These are phyloP conservation scores for Thelonectria discophora DNA, from an alignment of 2,329 filamentous ascomycete genomes.

Conservation along the genomic window DNA sequence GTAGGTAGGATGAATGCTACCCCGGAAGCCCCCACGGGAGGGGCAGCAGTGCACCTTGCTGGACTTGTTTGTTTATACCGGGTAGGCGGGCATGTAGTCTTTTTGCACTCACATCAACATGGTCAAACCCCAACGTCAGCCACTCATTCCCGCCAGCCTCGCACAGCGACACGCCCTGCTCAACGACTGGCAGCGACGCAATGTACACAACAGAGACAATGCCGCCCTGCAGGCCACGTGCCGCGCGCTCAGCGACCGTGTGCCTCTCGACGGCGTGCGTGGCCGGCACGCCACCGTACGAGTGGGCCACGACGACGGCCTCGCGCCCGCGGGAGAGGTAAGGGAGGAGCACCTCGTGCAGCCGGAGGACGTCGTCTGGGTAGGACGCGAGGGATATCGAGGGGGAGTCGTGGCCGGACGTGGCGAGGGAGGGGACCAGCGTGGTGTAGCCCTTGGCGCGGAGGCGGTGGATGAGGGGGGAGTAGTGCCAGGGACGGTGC, in stretches of 20 bases:
- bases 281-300: slow-evolving; percentile 30
- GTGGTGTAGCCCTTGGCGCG: slow-evolving; percentile 16
- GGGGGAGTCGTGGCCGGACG: slow-evolving; percentile 30
- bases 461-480: slow-evolving; percentile 19
- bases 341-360: slow-evolving; percentile 3
- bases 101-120: slow-evolving; percentile 17
- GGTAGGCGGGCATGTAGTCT: too few species aligned
- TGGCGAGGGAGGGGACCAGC: slow-evolving; percentile 18
- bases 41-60: too few species aligned
- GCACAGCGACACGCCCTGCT: slow-evolving; percentile 27
- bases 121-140: slow-evolving; percentile 2
- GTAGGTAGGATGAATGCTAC: too few species aligned
- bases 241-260: slow-evolving; percentile 11
- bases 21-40: too few species aligned
- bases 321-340: slow-evolving; percentile 20
- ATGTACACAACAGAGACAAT: slow-evolving; percentile 22
- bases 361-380: slow-evolving; percentile 24
- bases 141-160: slow-evolving; percentile 14
- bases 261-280: slow-evolving; percentile 13
- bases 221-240: slow-evolving; percentile 15
- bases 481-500: slow-evolving; percentile 32
- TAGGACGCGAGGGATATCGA: too few species aligned
- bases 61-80: too few species aligned
- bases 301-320: slow-evolving; percentile 23
- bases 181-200: slow-evolving; percentile 17